Evolutionary conservation across 345 rosid genomes (phyloP).

Genomic region (Syzygium aqueum): DNA sequence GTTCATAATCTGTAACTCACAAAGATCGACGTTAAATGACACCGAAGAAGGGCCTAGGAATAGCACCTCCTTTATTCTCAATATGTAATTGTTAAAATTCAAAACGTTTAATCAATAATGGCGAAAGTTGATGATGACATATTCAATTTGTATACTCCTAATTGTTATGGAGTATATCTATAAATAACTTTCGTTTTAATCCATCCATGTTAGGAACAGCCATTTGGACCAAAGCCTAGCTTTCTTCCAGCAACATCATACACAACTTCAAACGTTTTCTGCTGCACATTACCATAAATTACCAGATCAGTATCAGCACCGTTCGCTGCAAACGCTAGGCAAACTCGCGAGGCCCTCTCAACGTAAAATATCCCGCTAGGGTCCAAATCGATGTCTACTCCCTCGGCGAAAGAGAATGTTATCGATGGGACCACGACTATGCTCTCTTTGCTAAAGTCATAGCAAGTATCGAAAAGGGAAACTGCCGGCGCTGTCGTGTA

Average conservation of each 20-base stretch:
- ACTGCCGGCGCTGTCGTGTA: slow-evolving; percentile 1
- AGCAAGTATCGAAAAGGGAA: slow-evolving; percentile 16
- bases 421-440: not conserved
- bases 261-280: slow-evolving; percentile 7
- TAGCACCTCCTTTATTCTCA: too few relatives aligned
- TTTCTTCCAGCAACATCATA: slow-evolving; percentile 4
- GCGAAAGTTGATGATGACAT: too few relatives aligned
- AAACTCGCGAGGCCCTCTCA: not conserved
- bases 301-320: not conserved
- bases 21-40: too few relatives aligned
- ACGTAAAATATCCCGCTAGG: not conserved
- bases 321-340: slow-evolving; percentile 7
- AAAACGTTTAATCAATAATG: too few relatives aligned
- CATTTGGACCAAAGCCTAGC: slow-evolving; percentile 7
- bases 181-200: too few relatives aligned
- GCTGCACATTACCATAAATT: slow-evolving; percentile 12
- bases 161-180: too few relatives aligned
- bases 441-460: slow-evolving; percentile 1
- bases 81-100: too few relatives aligned
- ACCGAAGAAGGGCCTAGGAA: too few relatives aligned
- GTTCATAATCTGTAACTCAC: too few relatives aligned
- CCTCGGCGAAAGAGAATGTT: slow-evolving; percentile 2
- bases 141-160: too few relatives aligned
- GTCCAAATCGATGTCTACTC: not conserved
- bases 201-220: slow-evolving; percentile 1